Base-by-base conservation (phyloP, 176 grass and related monocot genomes). In the Aegilops bicornis region DNA sequence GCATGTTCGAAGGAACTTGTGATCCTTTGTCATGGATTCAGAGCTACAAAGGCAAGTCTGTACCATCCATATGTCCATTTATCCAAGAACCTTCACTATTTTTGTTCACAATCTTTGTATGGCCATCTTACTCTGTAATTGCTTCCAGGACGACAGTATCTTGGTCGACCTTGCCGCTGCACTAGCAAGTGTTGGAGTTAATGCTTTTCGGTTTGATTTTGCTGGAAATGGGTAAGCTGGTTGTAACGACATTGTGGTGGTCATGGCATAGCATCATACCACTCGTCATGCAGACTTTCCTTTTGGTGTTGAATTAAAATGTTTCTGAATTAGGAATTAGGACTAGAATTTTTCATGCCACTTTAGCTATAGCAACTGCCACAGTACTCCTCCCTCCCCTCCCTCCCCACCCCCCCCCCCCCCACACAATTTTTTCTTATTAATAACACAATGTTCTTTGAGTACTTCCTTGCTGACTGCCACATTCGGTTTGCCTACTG, bases 131-230 rank as follows among this genome's bases (percentile, higher is more conserved):
- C 6, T 74, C 39, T 74, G 10, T 5, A n/a, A 27, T 47, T 0
- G 23, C 32, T 85, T 83, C 42, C 84, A 98, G 96, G 90, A 95
- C 70, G 96, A 95, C 83, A 95, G 59, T 27, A 95, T 94, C 81
- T 87, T 98, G 27, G 83, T 96, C 82, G 72, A 84, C 73, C 87
- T 98, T 88, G 83, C 84, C 65, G 35, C 78, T 80, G 82, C 90
- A 45, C 58, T 98, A 80, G 83, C 86, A 75, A 84, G 64, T 16
- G 85, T 88, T 80, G 84, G 91, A 42, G 30, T 88, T 33, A 94
- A 84, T 69, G 78, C 48, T 54, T 98, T 92, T 86, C 93, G 90
- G 20, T 92, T 98, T 88, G 96, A 98, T 94, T 98, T 98, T 94
- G 71, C 91, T 33, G 93, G 96, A 86, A 98, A 98, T 80, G 96